phyloP scores from a whole-genome alignment of 495 filamentous ascomycete genomes.

The Pyrenula massariospora region DNA sequence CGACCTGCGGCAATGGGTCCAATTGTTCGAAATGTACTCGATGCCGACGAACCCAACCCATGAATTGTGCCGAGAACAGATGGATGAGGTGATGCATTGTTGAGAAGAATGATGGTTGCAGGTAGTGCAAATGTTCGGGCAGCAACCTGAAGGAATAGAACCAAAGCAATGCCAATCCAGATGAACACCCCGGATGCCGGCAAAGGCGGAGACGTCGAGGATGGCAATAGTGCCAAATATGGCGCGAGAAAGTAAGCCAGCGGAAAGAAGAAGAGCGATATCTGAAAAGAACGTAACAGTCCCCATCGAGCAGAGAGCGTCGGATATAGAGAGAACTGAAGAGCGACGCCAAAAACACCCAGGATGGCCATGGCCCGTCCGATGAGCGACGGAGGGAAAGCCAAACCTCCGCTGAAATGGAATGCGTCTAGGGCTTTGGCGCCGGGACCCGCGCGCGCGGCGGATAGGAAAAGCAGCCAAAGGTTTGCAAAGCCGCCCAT shows the following conservation, averaged over 20 bases:
- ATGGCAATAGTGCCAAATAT: constrained; percentile 60
- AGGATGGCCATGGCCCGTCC: constrained; percentile 71
- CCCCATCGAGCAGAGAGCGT: constrained; percentile 53
- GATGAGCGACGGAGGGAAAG: constrained; percentile 60
- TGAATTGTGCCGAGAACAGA: constrained; percentile 73
- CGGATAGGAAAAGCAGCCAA: constrained; percentile 77
- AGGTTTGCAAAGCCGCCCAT: constrained; percentile 72
- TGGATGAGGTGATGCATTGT: constrained; percentile 75
- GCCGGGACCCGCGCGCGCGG: constrained; percentile 52
- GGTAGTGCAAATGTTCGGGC: constrained; percentile 78
- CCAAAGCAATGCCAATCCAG: constrained; percentile 56
- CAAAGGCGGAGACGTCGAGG: constrained; percentile 41
- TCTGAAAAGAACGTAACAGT: constrained; percentile 54
- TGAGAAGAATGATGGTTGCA: constrained; percentile 64
- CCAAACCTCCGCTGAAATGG: constrained; percentile 70
- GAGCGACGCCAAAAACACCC: constrained; percentile 60
- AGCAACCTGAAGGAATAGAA: constrained; percentile 62
- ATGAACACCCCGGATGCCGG: constrained; percentile 52
- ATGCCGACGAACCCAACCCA: constrained; percentile 67
- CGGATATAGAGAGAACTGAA: constrained; percentile 72
- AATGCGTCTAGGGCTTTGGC: constrained; percentile 37
- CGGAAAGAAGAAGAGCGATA: constrained; percentile 61
- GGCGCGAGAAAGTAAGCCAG: constrained; percentile 60
- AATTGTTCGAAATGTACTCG: constrained; percentile 57
- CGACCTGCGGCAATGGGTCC: constrained; percentile 63